Conservation (phyloP, 2,329 filamentous ascomycete genomes). For the Venturiaceae sp. region DNA sequence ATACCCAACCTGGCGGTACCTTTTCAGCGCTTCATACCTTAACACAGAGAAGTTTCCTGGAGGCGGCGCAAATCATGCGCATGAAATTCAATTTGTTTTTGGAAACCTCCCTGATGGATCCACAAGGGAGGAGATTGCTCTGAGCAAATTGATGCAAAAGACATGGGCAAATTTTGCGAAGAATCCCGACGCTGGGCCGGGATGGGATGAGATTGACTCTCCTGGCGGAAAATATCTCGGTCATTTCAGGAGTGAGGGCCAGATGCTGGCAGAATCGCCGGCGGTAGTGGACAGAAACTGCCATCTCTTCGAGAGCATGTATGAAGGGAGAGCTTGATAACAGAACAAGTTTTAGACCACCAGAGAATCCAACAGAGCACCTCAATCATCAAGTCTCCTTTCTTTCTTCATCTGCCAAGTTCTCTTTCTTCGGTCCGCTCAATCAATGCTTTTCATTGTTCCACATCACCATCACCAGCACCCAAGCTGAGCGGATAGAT, state of each 20-base stretch:
- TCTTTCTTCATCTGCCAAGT: not conserved
- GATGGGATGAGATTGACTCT: conserved; percentile 17
- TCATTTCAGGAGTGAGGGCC: not conserved
- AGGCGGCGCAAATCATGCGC: conserved; percentile 23
- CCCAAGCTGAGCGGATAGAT: not conserved
- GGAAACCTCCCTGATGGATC: conserved; percentile 17
- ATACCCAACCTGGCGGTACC: conserved; percentile 23
- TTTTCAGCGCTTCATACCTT: conserved; percentile 25
- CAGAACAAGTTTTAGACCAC: not conserved
- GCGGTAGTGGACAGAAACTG: not conserved
- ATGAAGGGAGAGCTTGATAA: not conserved
- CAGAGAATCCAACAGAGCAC: not conserved
- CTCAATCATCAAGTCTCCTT: not conserved
- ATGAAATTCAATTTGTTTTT: conserved; percentile 25
- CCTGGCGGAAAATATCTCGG: not conserved
- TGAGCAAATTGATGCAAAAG: conserved; percentile 20
- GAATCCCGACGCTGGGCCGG: conserved; percentile 17
- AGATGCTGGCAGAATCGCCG: not conserved
- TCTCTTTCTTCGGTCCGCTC: no score
- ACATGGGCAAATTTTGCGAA: conserved; percentile 1
- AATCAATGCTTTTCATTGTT: no score
- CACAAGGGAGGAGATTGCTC: conserved; percentile 18
- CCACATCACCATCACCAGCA: no score
- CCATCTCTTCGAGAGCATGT: not conserved
- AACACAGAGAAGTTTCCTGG: conserved; percentile 20